Conservation (phyloP, 192 early-diverging fungal species). For the Gigaspora rosea region DNA sequence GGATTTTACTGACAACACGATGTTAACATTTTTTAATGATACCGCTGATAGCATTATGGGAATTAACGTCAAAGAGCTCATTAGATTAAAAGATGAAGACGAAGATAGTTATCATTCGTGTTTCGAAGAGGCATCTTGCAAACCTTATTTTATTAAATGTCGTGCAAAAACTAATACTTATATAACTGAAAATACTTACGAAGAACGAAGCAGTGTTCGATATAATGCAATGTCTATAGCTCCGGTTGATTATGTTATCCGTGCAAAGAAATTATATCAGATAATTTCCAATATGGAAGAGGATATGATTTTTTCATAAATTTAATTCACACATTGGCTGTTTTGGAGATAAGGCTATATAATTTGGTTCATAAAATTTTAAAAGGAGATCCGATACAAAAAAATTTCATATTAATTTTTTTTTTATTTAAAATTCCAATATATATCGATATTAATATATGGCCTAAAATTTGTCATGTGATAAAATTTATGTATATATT, state of each 20-base stretch:
- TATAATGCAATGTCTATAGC: not conserved
- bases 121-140: constrained; percentile 63
- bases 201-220: constrained; percentile 45
- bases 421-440: too few relatives aligned
- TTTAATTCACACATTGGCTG: too few relatives aligned
- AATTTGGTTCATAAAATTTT: too few relatives aligned
- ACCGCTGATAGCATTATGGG: constrained; percentile 68
- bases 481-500: too few relatives aligned
- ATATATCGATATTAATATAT: too few relatives aligned
- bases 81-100: constrained; percentile 32
- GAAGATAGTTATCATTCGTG: constrained; percentile 46
- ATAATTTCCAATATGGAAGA: too few relatives aligned
- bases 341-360: too few relatives aligned
- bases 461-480: too few relatives aligned
- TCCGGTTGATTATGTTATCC: not conserved
- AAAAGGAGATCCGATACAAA: too few relatives aligned
- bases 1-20: constrained; percentile 81
- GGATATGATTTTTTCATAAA: too few relatives aligned
- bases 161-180: constrained; percentile 74
- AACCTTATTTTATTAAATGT: constrained; percentile 71
- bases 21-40: constrained; percentile 90
- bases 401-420: too few relatives aligned
- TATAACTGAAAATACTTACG: constrained; percentile 62
- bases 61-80: constrained; percentile 66
- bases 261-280: too few relatives aligned